Percentiles rank a stretch among this genome's conserved stretches.
These are phyloP conservation scores for Neurospora intermedia DNA, from an alignment of 495 filamentous ascomycete genomes.

Conservation along the genomic window DNA sequence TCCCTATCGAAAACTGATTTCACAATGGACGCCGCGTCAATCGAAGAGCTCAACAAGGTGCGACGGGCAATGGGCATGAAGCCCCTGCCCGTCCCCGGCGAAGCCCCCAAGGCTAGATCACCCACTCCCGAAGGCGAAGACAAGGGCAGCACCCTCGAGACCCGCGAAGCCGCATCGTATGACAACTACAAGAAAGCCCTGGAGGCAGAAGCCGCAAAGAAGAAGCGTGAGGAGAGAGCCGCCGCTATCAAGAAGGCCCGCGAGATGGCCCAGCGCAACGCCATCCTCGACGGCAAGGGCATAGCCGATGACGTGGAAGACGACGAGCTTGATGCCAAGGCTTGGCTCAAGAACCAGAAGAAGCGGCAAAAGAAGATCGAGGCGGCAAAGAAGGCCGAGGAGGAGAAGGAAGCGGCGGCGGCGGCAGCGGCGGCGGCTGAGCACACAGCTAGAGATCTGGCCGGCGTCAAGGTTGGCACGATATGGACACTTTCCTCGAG, in stretches of 20 bases:
- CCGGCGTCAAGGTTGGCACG: conserved; percentile 87
- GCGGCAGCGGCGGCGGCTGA: conserved; percentile 37
- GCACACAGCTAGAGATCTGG: conserved; percentile 75
- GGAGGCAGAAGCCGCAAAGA: conserved; percentile 53
- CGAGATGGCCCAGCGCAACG: conserved; percentile 64
- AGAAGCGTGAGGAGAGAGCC: conserved; percentile 62
- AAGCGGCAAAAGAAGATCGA: conserved; percentile 87
- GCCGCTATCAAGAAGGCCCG: conserved; percentile 80
- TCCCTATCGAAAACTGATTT: background rate
- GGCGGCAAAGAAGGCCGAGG: conserved; percentile 58
- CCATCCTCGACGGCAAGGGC: conserved; percentile 67
- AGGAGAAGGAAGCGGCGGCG: conserved; percentile 52
- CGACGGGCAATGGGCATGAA: conserved; percentile 83
- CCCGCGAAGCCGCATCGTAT: conserved; percentile 63
- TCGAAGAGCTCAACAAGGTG: conserved; percentile 92
- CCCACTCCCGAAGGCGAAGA: conserved; percentile 38
- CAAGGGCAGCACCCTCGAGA: conserved; percentile 69
- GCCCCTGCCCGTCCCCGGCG: conserved; percentile 74
- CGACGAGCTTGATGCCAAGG: conserved; percentile 63
- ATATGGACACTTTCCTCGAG: conserved; percentile 63
- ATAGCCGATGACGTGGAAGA: conserved; percentile 62
- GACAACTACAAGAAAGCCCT: conserved; percentile 48
- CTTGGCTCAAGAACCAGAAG: conserved; percentile 79
- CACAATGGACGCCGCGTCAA: conserved; percentile 72
- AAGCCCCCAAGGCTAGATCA: conserved; percentile 23